Percentiles rank a stretch among this genome's conserved stretches.
phyloP scores from a whole-genome alignment of 2,329 filamentous ascomycete genomes.

The Ceratocystis harringtonii region DNA sequence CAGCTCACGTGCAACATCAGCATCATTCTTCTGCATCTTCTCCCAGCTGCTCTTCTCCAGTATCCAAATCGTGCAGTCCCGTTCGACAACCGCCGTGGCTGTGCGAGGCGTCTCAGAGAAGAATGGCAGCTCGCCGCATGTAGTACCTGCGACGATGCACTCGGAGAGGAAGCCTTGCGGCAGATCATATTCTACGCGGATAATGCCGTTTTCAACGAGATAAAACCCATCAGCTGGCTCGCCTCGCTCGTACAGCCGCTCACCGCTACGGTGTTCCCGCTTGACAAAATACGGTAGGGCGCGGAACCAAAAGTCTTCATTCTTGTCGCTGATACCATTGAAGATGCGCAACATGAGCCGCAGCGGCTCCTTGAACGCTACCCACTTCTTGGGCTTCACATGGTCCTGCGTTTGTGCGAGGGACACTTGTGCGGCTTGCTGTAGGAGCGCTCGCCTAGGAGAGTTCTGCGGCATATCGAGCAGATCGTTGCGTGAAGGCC shows the following conservation, averaged over 20 bases:
- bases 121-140: slow-evolving; percentile 90
- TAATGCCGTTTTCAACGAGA: slow-evolving; percentile 72
- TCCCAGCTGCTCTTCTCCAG: slow-evolving; percentile 60
- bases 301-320: slow-evolving; percentile 91
- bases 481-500: slow-evolving; percentile 20
- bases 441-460: slow-evolving; percentile 63
- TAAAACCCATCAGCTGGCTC: slow-evolving; percentile 75
- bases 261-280: slow-evolving; percentile 51
- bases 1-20: slow-evolving; percentile 69
- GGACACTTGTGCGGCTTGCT: slow-evolving; percentile 51
- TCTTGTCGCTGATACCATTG: slow-evolving; percentile 67
- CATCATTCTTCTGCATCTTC: slow-evolving; percentile 53
- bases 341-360: slow-evolving; percentile 92
- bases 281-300: slow-evolving; percentile 60
- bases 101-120: slow-evolving; percentile 83
- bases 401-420: slow-evolving; percentile 43
- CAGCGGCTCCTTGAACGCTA: slow-evolving; percentile 76
- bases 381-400: slow-evolving; percentile 56
- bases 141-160: slow-evolving; percentile 84
- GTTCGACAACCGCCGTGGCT: slow-evolving; percentile 70
- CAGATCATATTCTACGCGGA: slow-evolving; percentile 78
- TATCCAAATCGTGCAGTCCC: slow-evolving; percentile 68
- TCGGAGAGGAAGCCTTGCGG: slow-evolving; percentile 83
- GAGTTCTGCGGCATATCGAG: slow-evolving; percentile 47
- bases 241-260: slow-evolving; percentile 62